Base-by-base conservation (phyloP, 116 monocot species). In the Trichopus zeylanicus region DNA sequence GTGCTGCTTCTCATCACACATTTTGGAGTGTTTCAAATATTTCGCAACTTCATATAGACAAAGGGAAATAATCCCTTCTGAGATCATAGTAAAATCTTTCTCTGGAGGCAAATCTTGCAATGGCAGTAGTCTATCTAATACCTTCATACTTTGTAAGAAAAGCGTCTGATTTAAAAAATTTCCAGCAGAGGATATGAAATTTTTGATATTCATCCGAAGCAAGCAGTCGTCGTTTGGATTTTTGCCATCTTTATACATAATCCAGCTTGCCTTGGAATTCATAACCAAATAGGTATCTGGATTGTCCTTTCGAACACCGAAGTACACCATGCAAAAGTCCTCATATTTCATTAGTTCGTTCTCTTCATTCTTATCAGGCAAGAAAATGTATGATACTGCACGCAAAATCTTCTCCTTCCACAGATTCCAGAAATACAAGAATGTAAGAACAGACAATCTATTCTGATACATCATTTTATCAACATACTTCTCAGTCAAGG, bases 301-400 rank as follows among this genome's bases (percentile, higher is more conserved):
- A 31, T 47, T 48, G 19, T 39, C 33, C 63, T 67, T 61, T 52
- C 59, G 46, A 27, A 78, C 62, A 3, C 87, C 78, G 32, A 87
- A 65, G 26, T 72, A 81, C 24, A 69, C 66, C 29, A 64, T 46
- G 37, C 75, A 87, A 26, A 81, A 78, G 15, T 61, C 69, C 64
- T 54, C 13, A 55, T n/a, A 74, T 0, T 21, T 35, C 29, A 21
- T 27, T 8, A 10, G 9, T 1, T 48, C 42, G 15, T 46, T 29
- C 26, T 58, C 47, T 1, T 42, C 20, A 26, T 3, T 7, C 10
- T 22, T 11, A 19, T 63, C 57, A 57, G 31, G 13, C 16, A 22
- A 49, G 16, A 28, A 26, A 38, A 78, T 46, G 23, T 47, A 54
- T 6, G 29, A 34, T 4, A 74, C 13, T 13, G 78, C 57, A 52